Evolutionary conservation across 257 asterid species (phyloP), one percentile per base, ranked within the genome.

Genomic region (Mentha longifolia): DNA sequence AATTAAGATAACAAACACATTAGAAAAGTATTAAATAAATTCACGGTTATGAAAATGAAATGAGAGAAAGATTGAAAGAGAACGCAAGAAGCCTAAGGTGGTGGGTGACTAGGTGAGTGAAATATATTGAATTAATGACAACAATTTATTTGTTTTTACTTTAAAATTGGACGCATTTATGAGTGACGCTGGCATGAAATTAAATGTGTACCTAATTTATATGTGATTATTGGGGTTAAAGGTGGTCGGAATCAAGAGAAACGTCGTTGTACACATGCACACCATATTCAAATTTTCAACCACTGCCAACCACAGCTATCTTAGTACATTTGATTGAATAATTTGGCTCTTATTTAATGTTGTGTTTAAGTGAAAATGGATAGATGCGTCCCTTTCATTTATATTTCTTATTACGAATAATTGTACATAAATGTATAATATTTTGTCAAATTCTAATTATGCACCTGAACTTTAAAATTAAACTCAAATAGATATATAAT

Each of bases 161-260:
- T 22, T 50, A 50, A 17, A 6, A 50, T 42, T 11, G 22, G 56
- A 17, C n/a, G 60, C 73, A 68, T 56, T 69, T 55, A 69, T 69
- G 45, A 22, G 20, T 10, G 19, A 25, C 42, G 54, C 33, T 69
- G 33, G 1, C 57, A 22, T 7, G 11, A n/a, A 37, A 17, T 16
- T 61, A 61, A 61, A 3, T 39, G 31, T 41, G 31, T 19, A 41
- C 67, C 11, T 61, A 61, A 31, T 33, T n/a, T n/a, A 14, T 60
- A n/a, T 17, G 41, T 68, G 31, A 35, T 20, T 1, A 19, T 15
- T 50, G 62, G 61, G 20, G 43, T 9, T 33, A 50, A 10, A 33
- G 3, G 10, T 57, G 41, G 20, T 57, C 41, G 30, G 62, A 30
- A 30, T 28, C 19, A 51, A 16, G 33, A 62, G 47, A 22, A 54